Evolutionary conservation across 305 asterid species (phyloP).

Genomic region (Ajuga reptans): DNA sequence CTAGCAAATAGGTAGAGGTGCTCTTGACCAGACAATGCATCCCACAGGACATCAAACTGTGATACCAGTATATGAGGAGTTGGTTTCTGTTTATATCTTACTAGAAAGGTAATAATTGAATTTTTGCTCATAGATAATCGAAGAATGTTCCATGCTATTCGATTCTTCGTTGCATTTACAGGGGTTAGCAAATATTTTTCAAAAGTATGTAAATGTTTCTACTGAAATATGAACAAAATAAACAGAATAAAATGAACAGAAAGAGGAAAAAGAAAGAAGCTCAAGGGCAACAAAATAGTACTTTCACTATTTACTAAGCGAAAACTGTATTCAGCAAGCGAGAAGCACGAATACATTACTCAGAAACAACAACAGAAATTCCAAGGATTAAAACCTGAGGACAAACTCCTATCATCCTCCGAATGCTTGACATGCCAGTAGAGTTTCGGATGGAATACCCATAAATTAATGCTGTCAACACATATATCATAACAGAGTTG

Average conservation of each 20-base stretch:
- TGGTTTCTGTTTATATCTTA: constrained; percentile 16
- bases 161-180: not conserved
- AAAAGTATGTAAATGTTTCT: not conserved
- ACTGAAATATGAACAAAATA: not conserved
- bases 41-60: constrained; percentile 94
- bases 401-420: constrained; percentile 84
- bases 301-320: not conserved
- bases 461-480: constrained; percentile 62
- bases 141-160: not conserved
- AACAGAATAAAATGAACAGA: not conserved
- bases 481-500: constrained; percentile 10
- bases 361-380: constrained; percentile 4
- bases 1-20: constrained; percentile 83
- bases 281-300: not conserved
- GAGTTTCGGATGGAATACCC: constrained; percentile 73
- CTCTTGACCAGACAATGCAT: constrained; percentile 78
- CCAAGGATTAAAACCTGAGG: constrained; percentile 57
- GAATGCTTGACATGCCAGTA: constrained; percentile 67
- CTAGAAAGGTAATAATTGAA: not conserved
- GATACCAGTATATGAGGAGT: constrained; percentile 22
- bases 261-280: not conserved
- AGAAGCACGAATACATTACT: not conserved
- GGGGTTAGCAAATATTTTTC: not conserved
- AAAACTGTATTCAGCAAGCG: not conserved
- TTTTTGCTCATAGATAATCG: not conserved